Evolutionary conservation across 305 asterid species (phyloP).

Genomic region (Ilex paraguariensis): DNA sequence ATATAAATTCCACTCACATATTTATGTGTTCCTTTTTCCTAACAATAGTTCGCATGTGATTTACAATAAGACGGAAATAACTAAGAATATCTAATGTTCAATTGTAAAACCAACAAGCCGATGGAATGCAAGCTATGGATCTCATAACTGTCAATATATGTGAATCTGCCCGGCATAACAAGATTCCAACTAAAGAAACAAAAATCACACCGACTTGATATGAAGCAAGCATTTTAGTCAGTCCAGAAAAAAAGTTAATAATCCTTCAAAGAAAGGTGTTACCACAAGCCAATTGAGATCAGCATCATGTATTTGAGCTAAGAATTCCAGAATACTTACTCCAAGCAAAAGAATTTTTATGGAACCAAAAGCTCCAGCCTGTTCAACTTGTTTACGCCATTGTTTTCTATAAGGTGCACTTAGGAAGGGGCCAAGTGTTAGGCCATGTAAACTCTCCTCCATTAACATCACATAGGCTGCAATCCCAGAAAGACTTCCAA

Average conservation of each 20-base stretch:
- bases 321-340: conserved; percentile 26
- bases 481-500: conserved; percentile 64
- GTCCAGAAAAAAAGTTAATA: too few relatives aligned
- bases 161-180: too few relatives aligned
- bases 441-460: conserved; percentile 93
- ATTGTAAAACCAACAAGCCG: too few relatives aligned
- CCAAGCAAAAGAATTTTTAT: conserved; percentile 75
- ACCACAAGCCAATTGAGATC: conserved; percentile 12
- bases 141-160: too few relatives aligned
- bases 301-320: conserved; percentile 1
- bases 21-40: too few relatives aligned
- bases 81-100: too few relatives aligned
- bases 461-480: conserved; percentile 60
- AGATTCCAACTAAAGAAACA: not conserved
- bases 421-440: conserved; percentile 69
- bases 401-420: conserved; percentile 53
- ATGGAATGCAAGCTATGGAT: too few relatives aligned
- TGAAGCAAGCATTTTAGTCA: not conserved
- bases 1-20: too few relatives aligned
- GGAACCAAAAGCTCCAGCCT: conserved; percentile 49
- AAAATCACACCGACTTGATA: not conserved
- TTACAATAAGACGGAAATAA: too few relatives aligned
- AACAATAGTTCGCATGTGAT: too few relatives aligned
- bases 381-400: conserved; percentile 79
- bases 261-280: too few relatives aligned